Evolutionary conservation across 352 stramenopile species (phyloP).

Genomic region (Thraustotheca clavata): DNA sequence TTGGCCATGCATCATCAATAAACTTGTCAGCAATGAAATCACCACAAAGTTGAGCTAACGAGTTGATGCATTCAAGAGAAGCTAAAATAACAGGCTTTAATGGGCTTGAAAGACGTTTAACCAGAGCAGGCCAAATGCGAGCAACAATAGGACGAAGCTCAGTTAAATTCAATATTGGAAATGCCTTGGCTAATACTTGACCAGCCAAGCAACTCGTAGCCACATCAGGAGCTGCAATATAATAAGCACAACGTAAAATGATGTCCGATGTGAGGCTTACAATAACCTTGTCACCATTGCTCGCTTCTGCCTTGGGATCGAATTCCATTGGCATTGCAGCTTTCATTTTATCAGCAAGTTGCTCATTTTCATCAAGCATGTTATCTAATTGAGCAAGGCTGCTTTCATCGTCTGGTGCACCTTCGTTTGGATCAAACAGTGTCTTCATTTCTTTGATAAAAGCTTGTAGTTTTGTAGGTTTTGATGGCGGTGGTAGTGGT

Average conservation of each 20-base stretch:
- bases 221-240: constrained; percentile 55
- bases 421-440: constrained; percentile 27
- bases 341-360: constrained; percentile 31
- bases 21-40: constrained; percentile 80
- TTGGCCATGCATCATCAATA: constrained; percentile 70
- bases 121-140: constrained; percentile 59
- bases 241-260: constrained; percentile 66
- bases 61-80: constrained; percentile 42
- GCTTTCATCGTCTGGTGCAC: constrained; percentile 25
- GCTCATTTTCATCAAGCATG: constrained; percentile 8
- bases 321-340: constrained; percentile 46
- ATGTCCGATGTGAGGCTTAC: constrained; percentile 56
- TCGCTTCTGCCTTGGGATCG: constrained; percentile 24
- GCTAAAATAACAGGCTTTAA: constrained; percentile 57
- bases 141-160: constrained; percentile 68
- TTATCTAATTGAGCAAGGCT: constrained; percentile 19
- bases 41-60: constrained; percentile 39
- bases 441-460: constrained; percentile 66
- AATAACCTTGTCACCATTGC: background rate
- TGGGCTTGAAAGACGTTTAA: constrained; percentile 42
- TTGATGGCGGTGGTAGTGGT: background rate
- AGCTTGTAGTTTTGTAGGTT: constrained; percentile 27
- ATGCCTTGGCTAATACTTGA: constrained; percentile 53
- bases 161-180: constrained; percentile 42
- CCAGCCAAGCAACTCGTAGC: constrained; percentile 66